Evolutionary conservation across 768 basidiomycete species (phyloP).

Genomic region (Scleroderma citrinum): DNA sequence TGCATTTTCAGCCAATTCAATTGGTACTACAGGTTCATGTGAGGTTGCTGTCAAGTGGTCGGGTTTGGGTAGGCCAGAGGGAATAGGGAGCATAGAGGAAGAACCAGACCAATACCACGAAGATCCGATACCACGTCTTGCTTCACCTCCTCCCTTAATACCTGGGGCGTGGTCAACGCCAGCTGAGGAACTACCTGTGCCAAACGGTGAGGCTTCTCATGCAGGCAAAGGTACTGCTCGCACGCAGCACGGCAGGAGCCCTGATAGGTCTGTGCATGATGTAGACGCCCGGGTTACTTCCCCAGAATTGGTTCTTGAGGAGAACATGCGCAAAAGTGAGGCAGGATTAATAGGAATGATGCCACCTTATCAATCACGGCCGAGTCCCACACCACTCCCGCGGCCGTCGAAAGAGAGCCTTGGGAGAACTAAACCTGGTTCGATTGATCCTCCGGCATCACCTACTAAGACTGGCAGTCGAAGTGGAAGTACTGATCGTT

Average conservation of each 20-base stretch:
- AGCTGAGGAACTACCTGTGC: conserved; percentile 42
- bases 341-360: conserved; percentile 53
- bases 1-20: conserved; percentile 45
- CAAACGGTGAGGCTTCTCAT: conserved; percentile 17
- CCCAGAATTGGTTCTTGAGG: conserved; percentile 45
- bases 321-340: conserved; percentile 54
- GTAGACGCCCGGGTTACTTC: conserved; percentile 46
- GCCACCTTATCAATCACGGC: conserved; percentile 24
- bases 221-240: conserved; percentile 22
- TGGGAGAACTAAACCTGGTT: conserved; percentile 17
- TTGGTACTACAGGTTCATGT: conserved; percentile 36
- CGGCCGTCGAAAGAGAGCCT: conserved; percentile 21
- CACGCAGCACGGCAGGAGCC: conserved; percentile 21
- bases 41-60: conserved; percentile 63
- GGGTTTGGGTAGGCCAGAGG: conserved; percentile 37
- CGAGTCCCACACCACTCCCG: conserved; percentile 20
- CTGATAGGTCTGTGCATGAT: conserved; percentile 39
- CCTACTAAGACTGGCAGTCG: conserved; percentile 29
- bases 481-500: conserved; percentile 46
- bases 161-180: conserved; percentile 54
- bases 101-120: conserved; percentile 26
- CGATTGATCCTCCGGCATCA: conserved; percentile 23
- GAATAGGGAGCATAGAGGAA: conserved; percentile 33
- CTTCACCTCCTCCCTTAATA: conserved; percentile 32
- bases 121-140: conserved; percentile 16